These are phyloP conservation scores for Amylostereum areolatum DNA, from an alignment of 1,284 basidiomycete genomes.

Conservation along the genomic window DNA sequence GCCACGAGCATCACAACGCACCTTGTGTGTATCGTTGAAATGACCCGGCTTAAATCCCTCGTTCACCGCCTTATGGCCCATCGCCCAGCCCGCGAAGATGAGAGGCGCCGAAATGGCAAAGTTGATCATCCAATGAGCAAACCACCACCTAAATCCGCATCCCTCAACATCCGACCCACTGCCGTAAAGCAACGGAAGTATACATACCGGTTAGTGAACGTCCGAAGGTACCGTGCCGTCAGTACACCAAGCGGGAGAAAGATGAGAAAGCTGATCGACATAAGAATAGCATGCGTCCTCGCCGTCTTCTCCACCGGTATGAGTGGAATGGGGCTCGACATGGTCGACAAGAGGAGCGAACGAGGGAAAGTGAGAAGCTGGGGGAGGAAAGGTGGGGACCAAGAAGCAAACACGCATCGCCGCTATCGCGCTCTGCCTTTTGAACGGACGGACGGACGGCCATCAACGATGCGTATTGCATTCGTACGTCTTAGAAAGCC, in stretches of 20 bases:
- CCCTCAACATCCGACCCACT: not conserved
- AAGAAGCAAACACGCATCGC: too few species aligned
- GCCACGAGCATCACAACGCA: slow-evolving; percentile 7
- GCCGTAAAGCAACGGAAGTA: not conserved
- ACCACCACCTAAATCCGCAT: slow-evolving; percentile 44
- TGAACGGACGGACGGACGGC: too few species aligned
- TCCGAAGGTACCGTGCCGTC: slow-evolving; percentile 50
- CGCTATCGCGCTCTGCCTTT: too few species aligned
- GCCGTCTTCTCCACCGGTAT: slow-evolving; percentile 16
- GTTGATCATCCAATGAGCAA: slow-evolving; percentile 40
- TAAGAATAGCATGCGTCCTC: slow-evolving; percentile 45
- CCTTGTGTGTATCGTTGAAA: slow-evolving; percentile 38
- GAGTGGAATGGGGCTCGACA: too few species aligned
- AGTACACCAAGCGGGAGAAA: slow-evolving; percentile 55
- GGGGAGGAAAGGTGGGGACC: too few species aligned
- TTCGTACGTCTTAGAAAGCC: too few species aligned
- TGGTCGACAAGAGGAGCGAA: too few species aligned
- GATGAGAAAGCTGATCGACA: slow-evolving; percentile 50
- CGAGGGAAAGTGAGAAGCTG: too few species aligned
- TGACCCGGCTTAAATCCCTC: slow-evolving; percentile 21
- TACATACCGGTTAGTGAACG: slow-evolving; percentile 36
- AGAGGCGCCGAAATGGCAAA: slow-evolving; percentile 40
- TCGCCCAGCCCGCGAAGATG: slow-evolving; percentile 41
- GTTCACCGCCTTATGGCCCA: slow-evolving; percentile 31
- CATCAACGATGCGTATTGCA: too few species aligned